Evolutionary conservation across 768 basidiomycete species (phyloP).

Genomic region (Nidula microcarpa): DNA sequence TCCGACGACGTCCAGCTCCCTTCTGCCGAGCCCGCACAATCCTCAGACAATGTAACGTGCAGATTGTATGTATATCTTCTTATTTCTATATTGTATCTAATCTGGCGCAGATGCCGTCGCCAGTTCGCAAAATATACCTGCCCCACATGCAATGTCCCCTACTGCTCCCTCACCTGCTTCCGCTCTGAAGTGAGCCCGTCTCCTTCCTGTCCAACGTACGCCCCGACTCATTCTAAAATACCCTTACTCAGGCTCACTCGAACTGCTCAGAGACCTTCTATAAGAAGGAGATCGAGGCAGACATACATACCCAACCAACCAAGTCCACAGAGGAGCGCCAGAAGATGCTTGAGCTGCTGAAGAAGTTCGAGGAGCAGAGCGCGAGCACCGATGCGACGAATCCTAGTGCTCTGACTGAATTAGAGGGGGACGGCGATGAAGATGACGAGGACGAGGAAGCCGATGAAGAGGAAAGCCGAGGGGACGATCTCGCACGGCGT

Average conservation of each 20-base stretch:
- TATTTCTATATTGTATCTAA: neutral
- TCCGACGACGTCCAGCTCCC: neutral
- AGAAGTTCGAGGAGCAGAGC: conserved; percentile 66
- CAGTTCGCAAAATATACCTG: conserved; percentile 81
- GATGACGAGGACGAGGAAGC: conserved; percentile 24
- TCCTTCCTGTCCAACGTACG: neutral
- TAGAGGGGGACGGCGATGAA: conserved; percentile 57
- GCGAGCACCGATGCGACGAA: conserved; percentile 10
- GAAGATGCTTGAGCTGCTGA: conserved; percentile 68
- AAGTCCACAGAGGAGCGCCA: conserved; percentile 54
- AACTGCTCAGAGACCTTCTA: conserved; percentile 84
- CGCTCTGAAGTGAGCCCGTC: conserved; percentile 51
- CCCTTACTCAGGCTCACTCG: conserved; percentile 45
- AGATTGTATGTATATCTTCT: conserved; percentile 34
- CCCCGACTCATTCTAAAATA: neutral
- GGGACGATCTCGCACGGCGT: conserved; percentile 42
- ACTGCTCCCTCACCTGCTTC: conserved; percentile 81
- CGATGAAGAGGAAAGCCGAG: conserved; percentile 27
- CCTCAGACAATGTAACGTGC: conserved; percentile 30
- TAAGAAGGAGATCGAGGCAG: conserved; percentile 64
- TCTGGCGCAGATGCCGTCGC: conserved; percentile 56
- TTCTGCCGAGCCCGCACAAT: conserved; percentile 1
- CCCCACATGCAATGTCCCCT: conserved; percentile 74
- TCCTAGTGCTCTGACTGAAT: conserved; percentile 42
- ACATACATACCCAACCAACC: conserved; percentile 54